These are phyloP conservation scores for Rhizoclosmatium sp. DNA, from an alignment of 192 early-diverging fungal species.

Conservation along the genomic window DNA sequence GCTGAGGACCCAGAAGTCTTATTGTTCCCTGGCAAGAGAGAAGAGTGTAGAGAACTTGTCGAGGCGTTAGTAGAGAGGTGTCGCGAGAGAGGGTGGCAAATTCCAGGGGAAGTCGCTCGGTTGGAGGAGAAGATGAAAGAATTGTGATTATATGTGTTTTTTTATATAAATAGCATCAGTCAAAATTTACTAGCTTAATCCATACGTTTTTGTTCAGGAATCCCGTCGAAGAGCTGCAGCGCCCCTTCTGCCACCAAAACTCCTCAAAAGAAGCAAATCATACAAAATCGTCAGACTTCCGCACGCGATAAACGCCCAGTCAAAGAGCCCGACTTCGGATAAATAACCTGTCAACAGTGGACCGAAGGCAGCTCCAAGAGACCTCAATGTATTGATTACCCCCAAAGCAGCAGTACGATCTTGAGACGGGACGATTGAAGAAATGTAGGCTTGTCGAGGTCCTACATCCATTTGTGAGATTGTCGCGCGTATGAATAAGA, in stretches of 20 bases:
- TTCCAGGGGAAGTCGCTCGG: background rate
- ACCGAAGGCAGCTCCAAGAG: conserved; percentile 23
- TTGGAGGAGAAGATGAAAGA: conserved; percentile 22
- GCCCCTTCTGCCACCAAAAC: conserved; percentile 27
- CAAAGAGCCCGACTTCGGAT: conserved; percentile 27
- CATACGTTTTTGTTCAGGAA: background rate
- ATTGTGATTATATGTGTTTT: no score
- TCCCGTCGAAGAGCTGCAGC: background rate
- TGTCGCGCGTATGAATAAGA: conserved; percentile 36
- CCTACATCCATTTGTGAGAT: conserved; percentile 37
- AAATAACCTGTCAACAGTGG: conserved; percentile 33
- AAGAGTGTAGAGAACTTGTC: conserved; percentile 12
- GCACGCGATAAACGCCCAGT: conserved; percentile 6
- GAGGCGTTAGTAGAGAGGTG: conserved; percentile 22
- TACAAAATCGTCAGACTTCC: conserved; percentile 11
- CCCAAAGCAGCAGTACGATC: conserved; percentile 27
- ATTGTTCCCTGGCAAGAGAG: background rate
- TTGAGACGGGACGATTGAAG: conserved; percentile 16
- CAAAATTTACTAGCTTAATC: no score
- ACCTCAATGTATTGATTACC: conserved; percentile 24
- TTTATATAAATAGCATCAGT: no score
- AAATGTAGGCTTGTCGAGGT: conserved; percentile 33
- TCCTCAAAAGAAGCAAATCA: conserved; percentile 32
- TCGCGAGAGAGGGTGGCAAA: conserved; percentile 7
- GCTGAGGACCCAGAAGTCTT: conserved; percentile 33